These are phyloP conservation scores for Aphanoascus verrucosus DNA, from an alignment of 2,329 filamentous ascomycete species.

Conservation along the genomic window DNA sequence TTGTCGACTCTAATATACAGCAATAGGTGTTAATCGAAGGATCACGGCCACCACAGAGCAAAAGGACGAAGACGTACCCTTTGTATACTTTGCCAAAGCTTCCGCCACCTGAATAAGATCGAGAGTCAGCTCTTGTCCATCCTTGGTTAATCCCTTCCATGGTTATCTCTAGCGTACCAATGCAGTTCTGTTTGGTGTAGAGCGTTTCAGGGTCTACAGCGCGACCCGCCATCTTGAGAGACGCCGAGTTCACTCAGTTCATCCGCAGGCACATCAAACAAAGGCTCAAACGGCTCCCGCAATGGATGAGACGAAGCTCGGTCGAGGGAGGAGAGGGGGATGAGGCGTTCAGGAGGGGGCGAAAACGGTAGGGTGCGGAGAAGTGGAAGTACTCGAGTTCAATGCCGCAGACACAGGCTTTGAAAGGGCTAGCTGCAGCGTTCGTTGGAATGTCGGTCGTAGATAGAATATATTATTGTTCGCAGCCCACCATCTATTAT, in stretches of 20 bases:
- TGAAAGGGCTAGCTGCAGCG: too few relatives aligned
- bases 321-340: neutral
- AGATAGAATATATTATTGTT: too few relatives aligned
- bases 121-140: neutral
- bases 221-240: conserved; percentile 18
- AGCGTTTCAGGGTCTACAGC: conserved; percentile 74
- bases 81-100: conserved; percentile 99
- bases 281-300: neutral
- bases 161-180: conserved; percentile 47
- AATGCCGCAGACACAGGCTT: too few relatives aligned
- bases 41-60: neutral
- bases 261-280: neutral
- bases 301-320: neutral
- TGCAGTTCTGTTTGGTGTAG: conserved; percentile 87
- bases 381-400: too few relatives aligned
- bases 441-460: too few relatives aligned
- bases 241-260: neutral
- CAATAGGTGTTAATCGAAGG: neutral
- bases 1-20: conserved; percentile 64
- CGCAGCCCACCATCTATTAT: neutral
- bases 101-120: conserved; percentile 57
- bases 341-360: too few relatives aligned
- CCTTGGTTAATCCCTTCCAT: neutral
- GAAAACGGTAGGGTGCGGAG: too few relatives aligned
- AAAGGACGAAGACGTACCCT: conserved; percentile 49